These are phyloP conservation scores for Phialemoniopsis sp. DNA, from an alignment of 2,329 filamentous ascomycete species.

Conservation along the genomic window DNA sequence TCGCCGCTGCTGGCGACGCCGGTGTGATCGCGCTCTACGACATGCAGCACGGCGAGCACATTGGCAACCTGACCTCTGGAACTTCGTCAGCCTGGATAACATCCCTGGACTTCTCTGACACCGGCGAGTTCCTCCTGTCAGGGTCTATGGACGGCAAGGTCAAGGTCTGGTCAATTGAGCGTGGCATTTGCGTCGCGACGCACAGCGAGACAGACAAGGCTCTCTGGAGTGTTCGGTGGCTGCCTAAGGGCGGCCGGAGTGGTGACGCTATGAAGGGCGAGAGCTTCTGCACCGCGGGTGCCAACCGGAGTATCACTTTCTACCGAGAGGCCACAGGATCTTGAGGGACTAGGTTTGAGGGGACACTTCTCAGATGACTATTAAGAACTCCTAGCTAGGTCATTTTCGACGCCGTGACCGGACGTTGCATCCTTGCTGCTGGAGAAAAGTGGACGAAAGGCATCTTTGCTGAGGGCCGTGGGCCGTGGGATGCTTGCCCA, in stretches of 20 bases:
- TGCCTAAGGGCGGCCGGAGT: constrained; percentile 61
- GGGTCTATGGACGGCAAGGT: constrained; percentile 90
- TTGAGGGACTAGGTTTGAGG: constrained; percentile 18
- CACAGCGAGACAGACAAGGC: constrained; percentile 86
- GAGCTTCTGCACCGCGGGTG: constrained; percentile 75
- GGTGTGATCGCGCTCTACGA: constrained; percentile 89
- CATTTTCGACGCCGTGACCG: no score
- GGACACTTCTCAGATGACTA: no score
- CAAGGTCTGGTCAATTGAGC: constrained; percentile 92
- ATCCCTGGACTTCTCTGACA: constrained; percentile 87
- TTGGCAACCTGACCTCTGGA: constrained; percentile 64
- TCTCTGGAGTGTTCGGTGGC: constrained; percentile 80
- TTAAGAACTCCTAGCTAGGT: no score
- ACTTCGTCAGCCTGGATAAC: constrained; percentile 86
- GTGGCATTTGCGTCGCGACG: constrained; percentile 81
- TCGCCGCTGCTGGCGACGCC: constrained; percentile 88
- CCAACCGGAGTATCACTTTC: constrained; percentile 71
- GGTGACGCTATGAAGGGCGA: constrained; percentile 46
- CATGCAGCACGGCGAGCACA: constrained; percentile 85
- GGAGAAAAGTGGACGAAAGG: no score
- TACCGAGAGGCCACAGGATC: constrained; percentile 79
- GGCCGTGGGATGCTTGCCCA: no score
- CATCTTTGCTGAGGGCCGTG: no score
- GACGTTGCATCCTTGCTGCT: no score
- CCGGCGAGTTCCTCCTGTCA: constrained; percentile 85